Base-by-base conservation (phyloP, 345 rosid species). In the Lumnitzera racemosa region DNA sequence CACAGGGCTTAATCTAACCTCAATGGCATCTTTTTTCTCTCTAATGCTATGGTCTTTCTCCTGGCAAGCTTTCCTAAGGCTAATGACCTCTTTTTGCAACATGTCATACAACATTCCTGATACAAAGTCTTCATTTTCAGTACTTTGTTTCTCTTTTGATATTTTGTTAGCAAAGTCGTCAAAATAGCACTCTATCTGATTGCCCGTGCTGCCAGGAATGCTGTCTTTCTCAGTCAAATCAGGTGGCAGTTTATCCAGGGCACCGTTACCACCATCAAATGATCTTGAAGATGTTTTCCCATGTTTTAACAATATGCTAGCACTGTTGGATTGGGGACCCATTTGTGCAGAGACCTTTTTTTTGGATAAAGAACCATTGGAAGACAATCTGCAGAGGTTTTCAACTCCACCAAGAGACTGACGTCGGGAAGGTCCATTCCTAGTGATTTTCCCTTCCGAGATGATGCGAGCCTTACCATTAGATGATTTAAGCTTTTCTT, bases 21-120 rank as follows among this genome's bases (percentile, higher is more conserved):
- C 76, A 25, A 77, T 56, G 13, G 78, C 81, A 6, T 77, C 71
- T 17, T 77, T 78, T 63, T 77, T 77, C 70, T 77, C 81, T 61
- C 70, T 73, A 50, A 73, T 62, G 65, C 76, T 70, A 27, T 73
- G 81, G 59, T 77, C 76, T 65, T 68, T 73, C 49, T 77, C 78
- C 1, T 65, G 65, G 68, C 78, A 71, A 46, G 73, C 76, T 74
- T 71, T 77, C 47, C 81, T 63, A 41, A 77, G 63, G 24, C 59
- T 46, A 50, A 77, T 68, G 48, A 77, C 76, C 63, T 77, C 81
- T 54, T 73, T 77, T 56, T 77, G 81, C 55, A 77, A 49, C 68
- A 77, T 70, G 65, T 77, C 81, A 24, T 77, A 77, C 71, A 77
- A 58, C 47, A 70, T 65, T 57, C 78, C 78, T 1, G 81, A 73